Evolutionary conservation across 495 filamentous ascomycete genomes (phyloP), one percentile per base, ranked within the genome.

Genomic region (Neurospora africana): DNA sequence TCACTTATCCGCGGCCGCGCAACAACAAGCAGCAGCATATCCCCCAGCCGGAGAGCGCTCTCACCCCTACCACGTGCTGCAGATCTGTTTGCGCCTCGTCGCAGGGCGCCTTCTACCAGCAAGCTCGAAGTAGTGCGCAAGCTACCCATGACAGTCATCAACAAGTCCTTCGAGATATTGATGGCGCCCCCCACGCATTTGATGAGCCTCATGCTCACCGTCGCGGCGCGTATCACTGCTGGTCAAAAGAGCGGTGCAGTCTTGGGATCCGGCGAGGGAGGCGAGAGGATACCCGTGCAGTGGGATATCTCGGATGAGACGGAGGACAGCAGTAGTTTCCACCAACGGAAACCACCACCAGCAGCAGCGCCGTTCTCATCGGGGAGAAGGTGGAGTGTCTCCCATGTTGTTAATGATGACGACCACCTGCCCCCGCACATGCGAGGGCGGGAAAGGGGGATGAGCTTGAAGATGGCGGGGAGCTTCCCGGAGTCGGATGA

Each of bases 101-200:
- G 70, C 65, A 33, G 41, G 33, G 69, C 41, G 7, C 44, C 10
- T 19, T 43, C 68, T 5, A 11, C 61, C 40, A 75, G 78, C 15
- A 79, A 76, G 6, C 76, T 86, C 2, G 79, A 79, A 53, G 78
- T 79, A 19, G 77, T 84, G 58, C 81, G 87, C 69, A 84, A 88
- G 40, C 83, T 94, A 33, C 89, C 92, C 2, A 83, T 87, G 11
- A 87, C 88, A 0, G 85, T 97, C 33, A 83, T 96, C 21, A 87
- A 90, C 36, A 93, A 91, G 80, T 93, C 92, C 0, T 89, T 88
- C 77, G 87, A 91, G 23, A 84, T 95, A 5, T 83, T 96, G 2
- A 81, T 96, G 35, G 87, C 91, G 1, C 93, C 93, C 9, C 93
- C 93, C 0, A 86, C 89, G 30, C 87, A 92, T 72, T 85, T 97